Evolutionary conservation across 495 filamentous ascomycete genomes (phyloP).

Genomic region (Neurospora sp.): DNA sequence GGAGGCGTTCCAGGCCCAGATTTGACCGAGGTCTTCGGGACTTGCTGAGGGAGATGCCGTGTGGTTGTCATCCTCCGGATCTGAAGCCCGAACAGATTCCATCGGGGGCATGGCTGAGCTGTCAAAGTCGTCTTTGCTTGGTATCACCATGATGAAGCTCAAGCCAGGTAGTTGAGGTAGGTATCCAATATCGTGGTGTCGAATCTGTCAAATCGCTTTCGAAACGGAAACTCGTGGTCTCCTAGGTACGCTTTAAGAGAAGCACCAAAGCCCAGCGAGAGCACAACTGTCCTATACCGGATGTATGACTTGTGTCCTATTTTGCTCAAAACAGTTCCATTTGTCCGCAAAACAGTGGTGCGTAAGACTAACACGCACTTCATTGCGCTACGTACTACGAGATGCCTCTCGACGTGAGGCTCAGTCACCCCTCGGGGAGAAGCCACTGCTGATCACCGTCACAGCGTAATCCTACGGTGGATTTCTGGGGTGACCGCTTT

Average conservation of each 20-base stretch:
- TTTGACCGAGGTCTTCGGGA: neutral
- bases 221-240: neutral
- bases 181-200: neutral
- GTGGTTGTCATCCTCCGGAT: neutral
- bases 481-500: neutral
- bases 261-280: neutral
- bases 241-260: neutral
- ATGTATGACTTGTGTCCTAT: neutral
- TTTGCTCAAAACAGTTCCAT: neutral
- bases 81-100: neutral
- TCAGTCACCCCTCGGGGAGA: neutral
- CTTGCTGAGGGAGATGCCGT: neutral
- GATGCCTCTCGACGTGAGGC: neutral
- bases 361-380: neutral
- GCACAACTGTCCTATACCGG: neutral
- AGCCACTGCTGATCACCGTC: neutral
- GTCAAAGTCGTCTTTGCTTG: neutral
- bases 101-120: neutral
- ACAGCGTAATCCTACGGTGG: neutral
- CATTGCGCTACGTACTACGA: neutral
- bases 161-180: neutral
- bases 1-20: conserved; percentile 12
- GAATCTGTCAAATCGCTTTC: neutral
- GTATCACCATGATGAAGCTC: neutral
- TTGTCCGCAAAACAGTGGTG: neutral